These are phyloP conservation scores for Puccinia polysora DNA, from an alignment of 1,284 basidiomycete genomes.

Conservation along the genomic window DNA sequence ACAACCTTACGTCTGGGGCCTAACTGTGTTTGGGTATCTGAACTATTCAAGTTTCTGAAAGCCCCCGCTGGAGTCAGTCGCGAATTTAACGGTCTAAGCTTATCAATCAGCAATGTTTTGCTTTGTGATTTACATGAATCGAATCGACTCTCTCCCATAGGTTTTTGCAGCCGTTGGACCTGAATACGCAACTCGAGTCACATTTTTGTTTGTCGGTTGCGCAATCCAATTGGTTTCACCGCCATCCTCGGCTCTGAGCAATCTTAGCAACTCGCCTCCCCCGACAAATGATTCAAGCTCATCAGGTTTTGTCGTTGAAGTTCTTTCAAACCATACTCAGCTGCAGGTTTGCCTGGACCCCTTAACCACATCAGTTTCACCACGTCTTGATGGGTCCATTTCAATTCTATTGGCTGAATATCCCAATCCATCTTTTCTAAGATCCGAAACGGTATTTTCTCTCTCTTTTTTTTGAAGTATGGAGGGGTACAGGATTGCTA, in stretches of 20 bases:
- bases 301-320: background rate
- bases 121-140: too few relatives aligned
- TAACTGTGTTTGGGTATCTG: constrained; percentile 64
- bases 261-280: constrained; percentile 68
- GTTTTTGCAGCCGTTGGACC: constrained; percentile 90
- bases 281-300: background rate
- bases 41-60: constrained; percentile 67
- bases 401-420: constrained; percentile 19
- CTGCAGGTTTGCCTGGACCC: constrained; percentile 11
- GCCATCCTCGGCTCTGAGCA: background rate
- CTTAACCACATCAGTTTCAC: constrained; percentile 9
- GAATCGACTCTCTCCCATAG: too few relatives aligned
- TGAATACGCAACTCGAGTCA: constrained; percentile 73
- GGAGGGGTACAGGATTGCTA: too few relatives aligned
- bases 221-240: constrained; percentile 45
- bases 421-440: background rate
- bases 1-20: constrained; percentile 65
- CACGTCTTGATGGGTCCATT: constrained; percentile 1
- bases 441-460: constrained; percentile 1
- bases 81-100: too few relatives aligned
- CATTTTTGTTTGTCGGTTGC: constrained; percentile 46
- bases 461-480: constrained; percentile 6
- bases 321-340: background rate
- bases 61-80: constrained; percentile 74
- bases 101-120: too few relatives aligned